Conservation (phyloP, 2,329 filamentous ascomycete species). For the Sporothrix luriei region DNA sequence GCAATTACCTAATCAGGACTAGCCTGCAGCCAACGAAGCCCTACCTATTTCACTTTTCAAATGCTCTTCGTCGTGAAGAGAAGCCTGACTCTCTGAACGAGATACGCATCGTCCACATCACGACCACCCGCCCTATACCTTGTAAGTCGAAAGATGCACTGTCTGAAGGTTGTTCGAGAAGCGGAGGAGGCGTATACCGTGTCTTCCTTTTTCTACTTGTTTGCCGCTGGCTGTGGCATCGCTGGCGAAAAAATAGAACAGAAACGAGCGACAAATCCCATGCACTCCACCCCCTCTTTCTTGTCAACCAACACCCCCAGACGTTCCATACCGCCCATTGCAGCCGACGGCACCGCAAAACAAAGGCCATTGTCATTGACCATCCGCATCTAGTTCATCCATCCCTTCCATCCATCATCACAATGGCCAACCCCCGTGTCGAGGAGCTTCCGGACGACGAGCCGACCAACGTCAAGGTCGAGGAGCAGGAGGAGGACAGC, state of each 20-base stretch:
- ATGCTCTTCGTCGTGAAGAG: neutral
- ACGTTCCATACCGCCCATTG: neutral
- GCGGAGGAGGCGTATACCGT: neutral
- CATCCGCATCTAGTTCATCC: neutral
- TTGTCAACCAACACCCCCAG: neutral
- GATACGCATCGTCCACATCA: constrained; percentile 4
- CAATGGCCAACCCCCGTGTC: constrained; percentile 96
- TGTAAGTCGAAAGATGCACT: neutral
- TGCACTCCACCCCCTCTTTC: constrained; percentile 23
- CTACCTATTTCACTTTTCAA: constrained; percentile 31
- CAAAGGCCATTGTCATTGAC: neutral
- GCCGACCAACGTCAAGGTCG: constrained; percentile 76
- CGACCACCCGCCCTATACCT: neutral
- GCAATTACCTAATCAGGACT: constrained; percentile 28
- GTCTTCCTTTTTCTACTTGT: neutral
- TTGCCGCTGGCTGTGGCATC: constrained; percentile 17
- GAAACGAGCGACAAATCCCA: constrained; percentile 15
- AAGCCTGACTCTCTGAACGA: neutral
- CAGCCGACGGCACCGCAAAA: neutral
- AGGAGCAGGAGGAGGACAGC: constrained; percentile 72
- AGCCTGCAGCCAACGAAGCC: constrained; percentile 32
- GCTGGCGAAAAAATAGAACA: constrained; percentile 27
- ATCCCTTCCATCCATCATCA: constrained; percentile 48
- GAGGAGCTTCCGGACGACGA: constrained; percentile 96
- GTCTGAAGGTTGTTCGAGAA: no score